phyloP scores from a whole-genome alignment of 495 filamentous ascomycete genomes.

The Neurospora intermedia region DNA sequence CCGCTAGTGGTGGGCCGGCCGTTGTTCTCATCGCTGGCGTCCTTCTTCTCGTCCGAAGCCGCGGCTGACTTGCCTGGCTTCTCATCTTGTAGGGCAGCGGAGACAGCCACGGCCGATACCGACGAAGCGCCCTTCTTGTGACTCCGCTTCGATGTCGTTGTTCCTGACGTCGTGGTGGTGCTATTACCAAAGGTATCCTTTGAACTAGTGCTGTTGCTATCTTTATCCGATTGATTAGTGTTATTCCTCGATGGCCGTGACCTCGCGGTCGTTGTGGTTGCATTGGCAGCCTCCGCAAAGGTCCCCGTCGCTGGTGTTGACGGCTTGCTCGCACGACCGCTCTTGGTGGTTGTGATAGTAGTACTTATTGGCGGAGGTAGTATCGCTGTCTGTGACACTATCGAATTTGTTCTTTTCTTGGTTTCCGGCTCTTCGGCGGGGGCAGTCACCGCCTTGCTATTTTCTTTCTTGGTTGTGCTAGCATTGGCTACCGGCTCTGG shows the following conservation, averaged over 20 bases:
- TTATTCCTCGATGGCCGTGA: constrained; percentile 17
- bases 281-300: constrained; percentile 36
- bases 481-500: constrained; percentile 13
- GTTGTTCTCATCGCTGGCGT: constrained; percentile 6
- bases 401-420: constrained; percentile 19
- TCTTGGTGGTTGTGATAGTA: constrained; percentile 42
- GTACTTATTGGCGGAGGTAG: constrained; percentile 20
- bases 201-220: not conserved
- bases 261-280: constrained; percentile 11
- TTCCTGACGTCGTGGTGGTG: constrained; percentile 2
- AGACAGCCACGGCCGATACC: constrained; percentile 23
- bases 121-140: constrained; percentile 54
- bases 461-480: constrained; percentile 19
- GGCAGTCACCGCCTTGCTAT: constrained; percentile 9
- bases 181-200: not conserved
- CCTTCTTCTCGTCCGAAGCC: not conserved
- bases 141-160: constrained; percentile 41
- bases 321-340: constrained; percentile 52
- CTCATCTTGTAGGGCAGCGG: not conserved
- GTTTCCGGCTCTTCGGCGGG: constrained; percentile 1
- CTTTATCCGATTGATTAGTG: constrained; percentile 1
- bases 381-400: constrained; percentile 21
- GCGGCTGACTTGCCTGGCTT: not conserved
- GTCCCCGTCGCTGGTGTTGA: constrained; percentile 45
- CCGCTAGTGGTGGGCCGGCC: not conserved